A percentile compares a stretch with the other conserved stretches of the same genome.
These are phyloP conservation scores for Metschnikowia drakensbergensis DNA, from an alignment of 805 yeast species.

Conservation along the genomic window DNA sequence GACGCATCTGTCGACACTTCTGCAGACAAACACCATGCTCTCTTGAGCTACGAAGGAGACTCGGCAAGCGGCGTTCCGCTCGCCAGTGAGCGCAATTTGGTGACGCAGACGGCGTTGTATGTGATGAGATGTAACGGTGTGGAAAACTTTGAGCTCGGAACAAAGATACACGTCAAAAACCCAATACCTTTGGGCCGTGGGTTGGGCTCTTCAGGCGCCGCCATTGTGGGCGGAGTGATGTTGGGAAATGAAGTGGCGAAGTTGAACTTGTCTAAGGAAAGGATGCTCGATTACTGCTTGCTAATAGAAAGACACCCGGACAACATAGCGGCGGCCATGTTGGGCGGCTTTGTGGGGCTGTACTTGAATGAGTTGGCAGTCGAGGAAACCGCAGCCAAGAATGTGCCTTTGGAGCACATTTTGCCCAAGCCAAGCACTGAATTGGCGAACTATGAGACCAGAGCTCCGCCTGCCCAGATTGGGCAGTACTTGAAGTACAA, in stretches of 20 bases:
- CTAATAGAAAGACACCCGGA: constrained; percentile 99
- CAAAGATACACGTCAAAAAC: constrained; percentile 73
- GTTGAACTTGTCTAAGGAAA: constrained; percentile 65
- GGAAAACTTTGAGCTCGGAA: constrained; percentile 76
- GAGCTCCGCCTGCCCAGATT: constrained; percentile 71
- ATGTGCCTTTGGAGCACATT: constrained; percentile 80
- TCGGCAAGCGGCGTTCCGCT: constrained; percentile 82
- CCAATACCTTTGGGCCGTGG: constrained; percentile 98
- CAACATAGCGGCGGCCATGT: constrained; percentile 97
- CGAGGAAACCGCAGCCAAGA: constrained; percentile 68
- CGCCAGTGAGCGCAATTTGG: constrained; percentile 71
- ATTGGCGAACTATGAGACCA: constrained; percentile 39
- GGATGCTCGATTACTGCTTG: constrained; percentile 90
- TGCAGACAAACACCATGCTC: constrained; percentile 64
- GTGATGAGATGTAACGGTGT: constrained; percentile 81
- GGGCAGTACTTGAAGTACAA: constrained; percentile 86
- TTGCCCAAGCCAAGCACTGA: constrained; percentile 71
- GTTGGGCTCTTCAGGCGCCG: constrained; percentile 96
- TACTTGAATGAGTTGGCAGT: constrained; percentile 77
- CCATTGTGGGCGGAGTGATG: constrained; percentile 94
- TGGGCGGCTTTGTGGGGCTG: constrained; percentile 98
- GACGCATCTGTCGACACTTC: constrained; percentile 50
- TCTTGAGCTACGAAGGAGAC: constrained; percentile 68
- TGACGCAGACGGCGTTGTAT: constrained; percentile 90
- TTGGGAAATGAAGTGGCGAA: constrained; percentile 83